Conservation (phyloP, 225 moss, liverwort and hornwort genomes). For the Neckera pumila region DNA sequence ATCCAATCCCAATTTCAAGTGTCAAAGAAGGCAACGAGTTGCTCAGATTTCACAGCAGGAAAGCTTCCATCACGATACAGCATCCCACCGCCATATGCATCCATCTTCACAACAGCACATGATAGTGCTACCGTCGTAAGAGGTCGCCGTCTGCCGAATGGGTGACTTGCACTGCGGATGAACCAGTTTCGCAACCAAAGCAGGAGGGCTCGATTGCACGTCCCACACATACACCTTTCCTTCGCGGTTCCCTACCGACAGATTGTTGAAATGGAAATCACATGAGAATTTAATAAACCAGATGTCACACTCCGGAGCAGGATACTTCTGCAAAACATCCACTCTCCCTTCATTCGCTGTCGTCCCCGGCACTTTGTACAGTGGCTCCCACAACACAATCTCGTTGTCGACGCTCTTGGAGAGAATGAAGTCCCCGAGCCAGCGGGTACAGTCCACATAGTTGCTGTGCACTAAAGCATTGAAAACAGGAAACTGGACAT, state of each 20-base stretch:
- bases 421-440: conserved; percentile 91
- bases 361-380: conserved; percentile 59
- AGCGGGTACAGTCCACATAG: conserved; percentile 95
- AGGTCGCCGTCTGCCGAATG: conserved; percentile 92
- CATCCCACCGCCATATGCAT: conserved; percentile 50
- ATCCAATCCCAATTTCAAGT: neutral
- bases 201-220: conserved; percentile 83
- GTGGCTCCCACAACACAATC: conserved; percentile 94
- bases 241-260: conserved; percentile 87
- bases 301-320: conserved; percentile 94
- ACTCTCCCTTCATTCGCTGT: conserved; percentile 65
- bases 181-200: conserved; percentile 59
- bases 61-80: conserved; percentile 2
- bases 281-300: conserved; percentile 99
- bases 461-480: conserved; percentile 89
- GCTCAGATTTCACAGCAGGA: neutral
- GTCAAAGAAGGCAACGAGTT: neutral
- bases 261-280: conserved; percentile 79
- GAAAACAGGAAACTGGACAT: conserved; percentile 91
- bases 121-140: conserved; percentile 62
- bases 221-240: conserved; percentile 93
- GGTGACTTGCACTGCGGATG: conserved; percentile 86
- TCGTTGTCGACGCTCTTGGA: conserved; percentile 99
- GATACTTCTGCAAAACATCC: conserved; percentile 88
- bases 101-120: conserved; percentile 57